Base-by-base conservation (phyloP, 306 rosid species). In the Cucurbita ficifolia region DNA sequence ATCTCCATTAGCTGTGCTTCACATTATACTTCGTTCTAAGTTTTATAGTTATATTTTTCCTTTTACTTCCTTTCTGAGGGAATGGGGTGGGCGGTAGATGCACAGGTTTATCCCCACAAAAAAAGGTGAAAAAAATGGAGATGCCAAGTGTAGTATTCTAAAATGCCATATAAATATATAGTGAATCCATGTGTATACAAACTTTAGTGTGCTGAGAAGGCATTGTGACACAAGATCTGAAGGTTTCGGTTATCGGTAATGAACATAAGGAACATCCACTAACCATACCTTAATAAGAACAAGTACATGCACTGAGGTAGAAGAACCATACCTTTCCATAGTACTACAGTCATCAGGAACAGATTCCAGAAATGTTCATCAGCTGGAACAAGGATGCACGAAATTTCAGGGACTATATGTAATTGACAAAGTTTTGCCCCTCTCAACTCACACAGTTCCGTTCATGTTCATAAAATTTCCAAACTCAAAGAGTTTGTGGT, bases 281-380 rank as follows among this genome's bases (percentile, higher is more conserved):
- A 29, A 29, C 33, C 33, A 29, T 29, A 43, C 72, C 11, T 42
- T 9, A 57, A 22, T 10, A 39, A 63, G 70, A 65, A 42, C 52
- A 18, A 5, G 71, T n/a, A 43, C 40, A 65, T 18, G 53, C 72
- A 65, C 38, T 43, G 72, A 65, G 53, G 38, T 65, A 42, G 16
- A 42, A 68, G 53, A 46, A 68, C 18, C 73, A 48, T 68, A 68
- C 73, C 73, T 68, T 46, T 68, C 19, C 40, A 46, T 46, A 24
- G 42, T 22, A 65, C 40, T 22, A 65, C 40, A 68, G 42, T 46
- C 19, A 68, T 46, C 42, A 68, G 14, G 68, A 68, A 48, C 12
- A 46, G 56, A 46, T 22, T 46, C 73, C 73, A 68, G 11, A 22
- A 50, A 50, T 22, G 74, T n/a, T 70, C 74, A 70, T 50, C 74